phyloP scores from a whole-genome alignment of 2,329 filamentous ascomycete species.

The Fusarium illudens region DNA sequence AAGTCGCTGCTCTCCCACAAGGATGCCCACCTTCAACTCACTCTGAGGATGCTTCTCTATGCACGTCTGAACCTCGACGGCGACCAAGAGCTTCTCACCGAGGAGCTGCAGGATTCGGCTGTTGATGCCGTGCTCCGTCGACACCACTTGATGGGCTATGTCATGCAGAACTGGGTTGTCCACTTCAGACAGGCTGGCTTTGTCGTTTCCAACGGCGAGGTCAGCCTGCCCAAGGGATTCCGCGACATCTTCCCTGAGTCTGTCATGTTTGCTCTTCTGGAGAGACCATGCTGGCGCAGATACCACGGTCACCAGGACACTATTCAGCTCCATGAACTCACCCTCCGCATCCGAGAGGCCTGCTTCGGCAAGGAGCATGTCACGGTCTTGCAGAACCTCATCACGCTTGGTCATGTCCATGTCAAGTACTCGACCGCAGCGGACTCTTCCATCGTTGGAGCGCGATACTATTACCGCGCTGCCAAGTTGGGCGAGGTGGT shows the following conservation, averaged over 20 bases:
- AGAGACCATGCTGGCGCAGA: constrained; percentile 46
- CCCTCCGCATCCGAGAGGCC: constrained; percentile 47
- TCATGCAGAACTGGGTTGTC: constrained; percentile 48
- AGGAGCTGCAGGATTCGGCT: constrained; percentile 32
- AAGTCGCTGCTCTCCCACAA: constrained; percentile 45
- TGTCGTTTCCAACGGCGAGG: constrained; percentile 38
- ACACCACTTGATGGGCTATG: constrained; percentile 47
- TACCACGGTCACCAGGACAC: constrained; percentile 34
- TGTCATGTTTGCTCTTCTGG: constrained; percentile 48
- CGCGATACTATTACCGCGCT: constrained; percentile 50
- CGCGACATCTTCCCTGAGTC: constrained; percentile 49
- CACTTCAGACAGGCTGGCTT: constrained; percentile 49
- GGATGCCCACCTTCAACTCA: constrained; percentile 48
- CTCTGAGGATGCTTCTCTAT: constrained; percentile 48
- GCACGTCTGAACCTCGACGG: constrained; percentile 43
- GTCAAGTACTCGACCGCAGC: constrained; percentile 29
- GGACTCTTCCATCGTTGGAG: constrained; percentile 34
- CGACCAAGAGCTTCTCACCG: constrained; percentile 33
- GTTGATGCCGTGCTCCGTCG: constrained; percentile 40
- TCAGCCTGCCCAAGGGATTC: constrained; percentile 46
- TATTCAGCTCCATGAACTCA: constrained; percentile 45
- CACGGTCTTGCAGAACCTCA: constrained; percentile 49
- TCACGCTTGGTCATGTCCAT: constrained; percentile 49
- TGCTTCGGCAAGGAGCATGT: constrained; percentile 49
- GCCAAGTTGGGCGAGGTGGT: constrained; percentile 44